phyloP scores from a whole-genome alignment of 306 rosid genomes.

The Astragalus glycyphyllos region DNA sequence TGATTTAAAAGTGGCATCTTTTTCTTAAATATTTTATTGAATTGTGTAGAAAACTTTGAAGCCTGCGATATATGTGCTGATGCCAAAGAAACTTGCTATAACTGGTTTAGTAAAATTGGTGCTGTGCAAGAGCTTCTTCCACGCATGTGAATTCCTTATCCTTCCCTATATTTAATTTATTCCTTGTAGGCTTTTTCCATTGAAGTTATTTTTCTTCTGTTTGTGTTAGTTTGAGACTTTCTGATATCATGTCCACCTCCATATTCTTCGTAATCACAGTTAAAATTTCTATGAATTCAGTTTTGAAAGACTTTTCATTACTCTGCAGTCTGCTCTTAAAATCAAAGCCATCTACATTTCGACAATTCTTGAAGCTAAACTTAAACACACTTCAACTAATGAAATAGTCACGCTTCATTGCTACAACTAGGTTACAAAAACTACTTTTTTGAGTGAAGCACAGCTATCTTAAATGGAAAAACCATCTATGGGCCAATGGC shows the following conservation, averaged over 20 bases:
- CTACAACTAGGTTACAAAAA: neutral
- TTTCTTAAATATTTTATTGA: slow-evolving; percentile 38
- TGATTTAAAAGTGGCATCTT: slow-evolving; percentile 28
- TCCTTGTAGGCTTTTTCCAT: slow-evolving; percentile 7
- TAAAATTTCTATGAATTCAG: slow-evolving; percentile 24
- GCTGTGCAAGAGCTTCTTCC: slow-evolving; percentile 96
- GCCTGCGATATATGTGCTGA: slow-evolving; percentile 65
- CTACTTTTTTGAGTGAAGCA: slow-evolving; percentile 17
- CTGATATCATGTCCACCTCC: slow-evolving; percentile 26
- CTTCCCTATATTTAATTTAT: slow-evolving; percentile 35
- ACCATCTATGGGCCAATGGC: neutral
- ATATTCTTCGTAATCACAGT: slow-evolving; percentile 33
- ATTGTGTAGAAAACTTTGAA: slow-evolving; percentile 66
- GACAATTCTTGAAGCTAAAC: slow-evolving; percentile 33
- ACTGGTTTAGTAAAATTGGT: slow-evolving; percentile 97
- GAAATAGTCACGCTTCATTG: slow-evolving; percentile 30
- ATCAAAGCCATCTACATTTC: slow-evolving; percentile 22
- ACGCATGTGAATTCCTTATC: slow-evolving; percentile 74
- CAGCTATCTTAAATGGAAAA: slow-evolving; percentile 12
- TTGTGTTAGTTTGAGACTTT: slow-evolving; percentile 39
- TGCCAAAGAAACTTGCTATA: slow-evolving; percentile 95
- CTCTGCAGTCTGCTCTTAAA: slow-evolving; percentile 1
- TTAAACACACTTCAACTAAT: slow-evolving; percentile 23
- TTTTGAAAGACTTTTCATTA: slow-evolving; percentile 20
- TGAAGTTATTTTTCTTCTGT: slow-evolving; percentile 20